These are phyloP conservation scores for Fusarium siculi DNA, from an alignment of 2,329 filamentous ascomycete genomes.

Conservation along the genomic window DNA sequence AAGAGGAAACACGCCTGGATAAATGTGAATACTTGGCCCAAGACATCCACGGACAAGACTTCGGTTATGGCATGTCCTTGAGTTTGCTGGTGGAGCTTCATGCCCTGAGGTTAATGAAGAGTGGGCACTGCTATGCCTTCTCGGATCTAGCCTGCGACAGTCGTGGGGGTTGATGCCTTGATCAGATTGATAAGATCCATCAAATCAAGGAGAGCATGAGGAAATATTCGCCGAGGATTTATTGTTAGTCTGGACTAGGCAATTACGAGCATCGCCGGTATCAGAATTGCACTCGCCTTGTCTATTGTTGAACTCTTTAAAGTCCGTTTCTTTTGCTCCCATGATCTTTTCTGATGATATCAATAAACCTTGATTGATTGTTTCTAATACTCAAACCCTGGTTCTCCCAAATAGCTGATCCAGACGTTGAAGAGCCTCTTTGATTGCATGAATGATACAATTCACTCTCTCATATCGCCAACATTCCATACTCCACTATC, in stretches of 20 bases:
- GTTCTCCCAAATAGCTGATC: fast-evolving
- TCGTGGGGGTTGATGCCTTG: not conserved
- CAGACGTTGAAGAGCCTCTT: not conserved
- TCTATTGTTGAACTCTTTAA: not conserved
- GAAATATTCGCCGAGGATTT: not conserved
- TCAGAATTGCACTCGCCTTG: not conserved
- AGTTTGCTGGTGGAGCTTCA: constrained; percentile 24
- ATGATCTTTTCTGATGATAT: not conserved
- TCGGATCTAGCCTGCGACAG: not conserved
- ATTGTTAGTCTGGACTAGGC: not conserved
- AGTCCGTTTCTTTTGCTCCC: not conserved
- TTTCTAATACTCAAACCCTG: not conserved
- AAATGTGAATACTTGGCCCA: not conserved
- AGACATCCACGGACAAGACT: not conserved
- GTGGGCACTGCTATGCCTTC: constrained; percentile 11
- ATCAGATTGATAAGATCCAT: constrained; percentile 41
- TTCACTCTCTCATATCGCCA: not conserved
- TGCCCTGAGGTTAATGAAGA: constrained; percentile 28
- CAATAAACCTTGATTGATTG: not conserved
- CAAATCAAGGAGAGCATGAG: not conserved
- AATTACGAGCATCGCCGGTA: fast-evolving
- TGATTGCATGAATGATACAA: not conserved
- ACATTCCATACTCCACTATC: not conserved
- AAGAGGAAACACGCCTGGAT: not conserved
- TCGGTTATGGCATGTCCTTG: not conserved